A percentile compares a stretch with the other conserved stretches of the same genome.
Conservation (phyloP, 1,284 basidiomycete genomes). For the Thelephora terrestris region DNA sequence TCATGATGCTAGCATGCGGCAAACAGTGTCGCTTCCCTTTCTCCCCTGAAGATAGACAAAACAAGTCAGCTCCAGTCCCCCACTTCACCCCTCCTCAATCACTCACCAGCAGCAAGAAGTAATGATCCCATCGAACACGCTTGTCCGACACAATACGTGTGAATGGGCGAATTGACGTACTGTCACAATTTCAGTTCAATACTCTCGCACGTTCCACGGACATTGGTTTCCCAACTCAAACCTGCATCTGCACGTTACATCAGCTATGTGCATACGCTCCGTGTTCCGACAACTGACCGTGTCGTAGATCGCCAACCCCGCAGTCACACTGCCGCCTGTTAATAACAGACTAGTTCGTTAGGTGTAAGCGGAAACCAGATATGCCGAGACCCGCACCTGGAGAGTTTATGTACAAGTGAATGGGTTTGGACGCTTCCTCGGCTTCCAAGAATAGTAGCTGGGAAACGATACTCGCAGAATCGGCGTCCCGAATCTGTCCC, state of each 20-base stretch:
- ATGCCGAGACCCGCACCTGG: slow-evolving; percentile 28
- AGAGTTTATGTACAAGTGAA: slow-evolving; percentile 91
- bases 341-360: not conserved
- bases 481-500: slow-evolving; percentile 70
- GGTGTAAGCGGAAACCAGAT: not conserved
- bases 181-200: slow-evolving; percentile 21
- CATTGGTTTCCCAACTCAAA: slow-evolving; percentile 18
- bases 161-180: slow-evolving; percentile 89
- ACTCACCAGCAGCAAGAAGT: slow-evolving; percentile 68
- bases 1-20: slow-evolving; percentile 92
- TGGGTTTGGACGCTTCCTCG: slow-evolving; percentile 84
- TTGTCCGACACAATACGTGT: slow-evolving; percentile 90
- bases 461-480: slow-evolving; percentile 78
- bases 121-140: slow-evolving; percentile 92
- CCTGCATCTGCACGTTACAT: slow-evolving; percentile 54
- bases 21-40: slow-evolving; percentile 82
- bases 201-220: not conserved
- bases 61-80: not conserved
- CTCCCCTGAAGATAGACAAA: slow-evolving; percentile 37
- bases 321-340: slow-evolving; percentile 80
- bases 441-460: slow-evolving; percentile 92
- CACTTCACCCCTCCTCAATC: not conserved
- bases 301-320: slow-evolving; percentile 91
- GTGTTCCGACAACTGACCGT: slow-evolving; percentile 42
- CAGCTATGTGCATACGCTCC: not conserved